Conservation (phyloP, 768 basidiomycete genomes). For the Lactarius trivialis region DNA sequence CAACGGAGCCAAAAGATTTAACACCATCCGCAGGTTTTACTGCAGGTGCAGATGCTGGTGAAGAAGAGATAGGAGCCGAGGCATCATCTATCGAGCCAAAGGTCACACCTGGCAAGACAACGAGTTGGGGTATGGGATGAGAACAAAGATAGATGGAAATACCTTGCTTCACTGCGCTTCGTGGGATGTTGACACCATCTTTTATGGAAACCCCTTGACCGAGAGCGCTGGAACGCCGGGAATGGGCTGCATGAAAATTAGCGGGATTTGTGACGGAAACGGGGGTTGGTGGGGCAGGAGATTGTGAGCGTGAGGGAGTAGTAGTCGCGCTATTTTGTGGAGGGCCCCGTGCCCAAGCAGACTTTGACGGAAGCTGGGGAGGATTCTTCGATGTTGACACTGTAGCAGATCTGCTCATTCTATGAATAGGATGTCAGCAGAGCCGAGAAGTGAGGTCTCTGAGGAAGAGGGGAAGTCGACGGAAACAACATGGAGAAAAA, state of each 20-base stretch:
- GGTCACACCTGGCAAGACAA: conserved; percentile 49
- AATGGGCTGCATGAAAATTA: conserved; percentile 47
- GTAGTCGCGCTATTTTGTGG: conserved; percentile 54
- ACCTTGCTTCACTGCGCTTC: conserved; percentile 67
- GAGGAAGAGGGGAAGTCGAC: not conserved
- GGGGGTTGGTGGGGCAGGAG: conserved; percentile 44
- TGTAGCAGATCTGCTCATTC: conserved; percentile 93
- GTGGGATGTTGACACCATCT: conserved; percentile 71
- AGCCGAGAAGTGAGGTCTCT: not conserved
- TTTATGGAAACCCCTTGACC: conserved; percentile 65
- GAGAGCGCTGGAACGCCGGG: conserved; percentile 72
- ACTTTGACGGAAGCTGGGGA: conserved; percentile 68
- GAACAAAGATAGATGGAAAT: conserved; percentile 18
- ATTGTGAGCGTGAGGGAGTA: conserved; percentile 69
- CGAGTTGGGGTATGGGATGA: conserved; percentile 7
- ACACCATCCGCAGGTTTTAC: conserved; percentile 60
- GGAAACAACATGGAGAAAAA: not conserved
- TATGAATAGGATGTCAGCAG: conserved; percentile 27
- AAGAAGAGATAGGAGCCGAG: conserved; percentile 70
- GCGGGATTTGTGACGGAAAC: conserved; percentile 37
- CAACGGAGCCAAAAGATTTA: conserved; percentile 76
- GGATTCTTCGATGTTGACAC: conserved; percentile 65
- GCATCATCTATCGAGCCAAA: conserved; percentile 90
- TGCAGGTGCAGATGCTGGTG: conserved; percentile 60
- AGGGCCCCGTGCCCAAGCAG: conserved; percentile 89